Percentiles rank a stretch among this genome's conserved stretches.
Evolutionary conservation across 305 asterid species (phyloP).

Genomic region (Plantago lanceolata): DNA sequence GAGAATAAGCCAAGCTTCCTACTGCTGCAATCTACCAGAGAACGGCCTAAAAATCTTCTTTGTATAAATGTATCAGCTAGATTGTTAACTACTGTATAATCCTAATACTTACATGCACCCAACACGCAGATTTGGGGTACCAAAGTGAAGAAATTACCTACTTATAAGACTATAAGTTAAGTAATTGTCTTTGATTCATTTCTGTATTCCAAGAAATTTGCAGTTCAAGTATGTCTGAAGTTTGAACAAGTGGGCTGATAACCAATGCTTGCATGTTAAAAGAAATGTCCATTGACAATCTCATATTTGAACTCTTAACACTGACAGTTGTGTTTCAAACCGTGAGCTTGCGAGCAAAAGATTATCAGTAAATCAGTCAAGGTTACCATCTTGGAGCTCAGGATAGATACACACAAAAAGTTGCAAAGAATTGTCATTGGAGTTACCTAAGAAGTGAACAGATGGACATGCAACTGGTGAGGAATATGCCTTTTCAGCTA

Average conservation of each 20-base stretch:
- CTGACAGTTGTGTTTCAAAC: background rate
- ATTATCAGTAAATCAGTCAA: constrained; percentile 8
- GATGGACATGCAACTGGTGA: constrained; percentile 57
- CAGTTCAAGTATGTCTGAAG: background rate
- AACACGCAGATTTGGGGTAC: background rate
- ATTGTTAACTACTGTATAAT: background rate
- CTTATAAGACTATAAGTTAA: too few species aligned
- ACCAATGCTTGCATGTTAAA: too few species aligned
- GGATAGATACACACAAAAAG: background rate
- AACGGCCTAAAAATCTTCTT: background rate
- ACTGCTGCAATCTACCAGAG: constrained; percentile 11
- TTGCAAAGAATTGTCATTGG: background rate
- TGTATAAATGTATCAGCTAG: background rate
- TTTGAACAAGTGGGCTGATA: background rate
- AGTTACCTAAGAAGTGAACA: constrained; percentile 80
- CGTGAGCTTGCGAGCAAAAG: background rate
- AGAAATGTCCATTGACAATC: background rate
- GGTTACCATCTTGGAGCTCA: background rate
- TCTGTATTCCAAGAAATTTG: constrained; percentile 8
- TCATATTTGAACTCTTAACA: background rate
- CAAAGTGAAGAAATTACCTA: too few species aligned
- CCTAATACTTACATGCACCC: background rate
- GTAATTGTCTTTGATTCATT: background rate
- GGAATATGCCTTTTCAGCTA: constrained; percentile 67
- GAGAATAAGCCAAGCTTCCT: background rate